These are phyloP conservation scores for Pseudogymnoascus verrucosus DNA, from an alignment of 2,329 filamentous ascomycete species.

Conservation along the genomic window DNA sequence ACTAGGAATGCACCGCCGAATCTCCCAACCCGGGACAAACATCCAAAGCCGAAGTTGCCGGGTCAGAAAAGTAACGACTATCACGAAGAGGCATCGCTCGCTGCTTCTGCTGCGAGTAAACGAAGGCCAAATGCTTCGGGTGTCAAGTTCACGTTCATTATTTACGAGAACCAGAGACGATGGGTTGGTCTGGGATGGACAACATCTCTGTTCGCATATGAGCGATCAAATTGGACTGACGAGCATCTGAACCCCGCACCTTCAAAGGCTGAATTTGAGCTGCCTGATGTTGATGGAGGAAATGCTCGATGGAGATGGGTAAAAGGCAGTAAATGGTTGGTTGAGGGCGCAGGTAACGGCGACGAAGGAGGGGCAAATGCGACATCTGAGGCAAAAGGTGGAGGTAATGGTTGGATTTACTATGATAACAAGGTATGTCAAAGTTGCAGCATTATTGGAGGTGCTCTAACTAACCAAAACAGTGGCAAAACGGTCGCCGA, in stretches of 20 bases:
- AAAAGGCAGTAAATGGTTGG: slow-evolving; percentile 73
- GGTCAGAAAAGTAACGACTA: slow-evolving; percentile 13
- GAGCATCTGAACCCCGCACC: slow-evolving; percentile 82
- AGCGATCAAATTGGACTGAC: slow-evolving; percentile 87
- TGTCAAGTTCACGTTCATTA: slow-evolving; percentile 90
- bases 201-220: slow-evolving; percentile 80
- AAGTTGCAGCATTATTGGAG: background rate
- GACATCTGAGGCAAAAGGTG: slow-evolving; percentile 29
- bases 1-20: slow-evolving; percentile 33
- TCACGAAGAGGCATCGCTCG: slow-evolving; percentile 23
- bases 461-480: background rate
- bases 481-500: slow-evolving; percentile 86
- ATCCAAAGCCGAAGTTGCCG: background rate
- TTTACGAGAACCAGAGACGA: slow-evolving; percentile 92
- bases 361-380: slow-evolving; percentile 34
- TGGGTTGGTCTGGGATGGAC: slow-evolving; percentile 97
- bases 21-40: slow-evolving; percentile 23
- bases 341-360: slow-evolving; percentile 64
- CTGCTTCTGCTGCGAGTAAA: slow-evolving; percentile 28
- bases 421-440: slow-evolving; percentile 84
- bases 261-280: slow-evolving; percentile 61
- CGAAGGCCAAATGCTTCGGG: slow-evolving; percentile 55
- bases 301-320: slow-evolving; percentile 73
- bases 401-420: slow-evolving; percentile 74
- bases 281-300: slow-evolving; percentile 58